Evolutionary conservation across 768 basidiomycete genomes (phyloP).

Genomic region (Leucocoprinus sp.): DNA sequence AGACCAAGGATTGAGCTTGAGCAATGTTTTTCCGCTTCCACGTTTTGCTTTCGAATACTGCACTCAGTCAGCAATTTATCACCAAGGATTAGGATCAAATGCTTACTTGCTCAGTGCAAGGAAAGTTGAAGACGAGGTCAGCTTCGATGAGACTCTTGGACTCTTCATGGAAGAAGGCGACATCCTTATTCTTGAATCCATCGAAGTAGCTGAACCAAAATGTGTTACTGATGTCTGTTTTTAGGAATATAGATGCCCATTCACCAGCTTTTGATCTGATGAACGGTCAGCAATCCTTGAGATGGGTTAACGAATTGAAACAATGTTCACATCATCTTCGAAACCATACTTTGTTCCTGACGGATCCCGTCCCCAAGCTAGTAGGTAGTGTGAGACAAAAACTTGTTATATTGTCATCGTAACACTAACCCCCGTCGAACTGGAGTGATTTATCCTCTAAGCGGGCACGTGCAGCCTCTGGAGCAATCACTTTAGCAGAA

Average conservation of each 20-base stretch:
- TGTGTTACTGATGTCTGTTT: neutral
- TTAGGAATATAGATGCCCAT: neutral
- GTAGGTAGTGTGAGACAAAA: constrained; percentile 4
- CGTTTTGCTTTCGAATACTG: constrained; percentile 34
- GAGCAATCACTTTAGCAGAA: constrained; percentile 62
- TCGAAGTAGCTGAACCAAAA: constrained; percentile 48
- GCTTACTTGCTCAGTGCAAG: constrained; percentile 62
- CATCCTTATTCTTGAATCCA: constrained; percentile 68
- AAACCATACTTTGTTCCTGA: constrained; percentile 66
- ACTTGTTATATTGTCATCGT: neutral
- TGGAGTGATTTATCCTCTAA: constrained; percentile 42
- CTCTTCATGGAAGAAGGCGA: constrained; percentile 70
- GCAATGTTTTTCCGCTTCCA: constrained; percentile 14
- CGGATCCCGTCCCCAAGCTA: constrained; percentile 58
- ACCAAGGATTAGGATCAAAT: neutral
- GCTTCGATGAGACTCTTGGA: constrained; percentile 72
- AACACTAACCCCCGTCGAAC: constrained; percentile 54
- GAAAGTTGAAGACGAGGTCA: constrained; percentile 80
- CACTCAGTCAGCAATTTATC: neutral
- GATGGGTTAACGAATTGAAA: neutral
- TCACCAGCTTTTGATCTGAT: constrained; percentile 44
- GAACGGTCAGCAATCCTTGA: neutral
- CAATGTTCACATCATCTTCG: constrained; percentile 46
- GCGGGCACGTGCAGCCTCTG: constrained; percentile 44
- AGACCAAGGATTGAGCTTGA: constrained; percentile 28